phyloP scores from a whole-genome alignment of 305 asterid genomes.

The Fraxinus angustifolia region DNA sequence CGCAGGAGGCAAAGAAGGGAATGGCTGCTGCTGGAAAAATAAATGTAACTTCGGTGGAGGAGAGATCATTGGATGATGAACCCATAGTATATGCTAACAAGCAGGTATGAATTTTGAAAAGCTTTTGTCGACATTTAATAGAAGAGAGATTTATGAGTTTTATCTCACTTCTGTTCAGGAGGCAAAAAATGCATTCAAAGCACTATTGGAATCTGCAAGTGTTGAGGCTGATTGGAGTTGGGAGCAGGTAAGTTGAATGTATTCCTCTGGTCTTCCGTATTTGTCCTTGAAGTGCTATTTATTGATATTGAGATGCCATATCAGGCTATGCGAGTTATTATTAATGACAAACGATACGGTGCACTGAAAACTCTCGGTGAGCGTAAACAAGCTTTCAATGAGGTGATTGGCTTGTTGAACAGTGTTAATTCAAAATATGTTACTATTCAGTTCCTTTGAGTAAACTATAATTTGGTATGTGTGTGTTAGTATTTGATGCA shows the following conservation, averaged over 20 bases:
- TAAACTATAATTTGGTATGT: conserved; percentile 13
- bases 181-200: conserved; percentile 91
- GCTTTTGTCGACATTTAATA: conserved; percentile 14
- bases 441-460: conserved; percentile 15
- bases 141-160: conserved; percentile 8
- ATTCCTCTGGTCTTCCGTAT: conserved; percentile 13
- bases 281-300: conserved; percentile 17
- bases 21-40: conserved; percentile 49
- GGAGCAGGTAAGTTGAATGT: conserved; percentile 74
- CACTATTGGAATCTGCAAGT: conserved; percentile 77
- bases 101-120: conserved; percentile 53
- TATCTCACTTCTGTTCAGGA: conserved; percentile 46
- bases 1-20: conserved; percentile 64
- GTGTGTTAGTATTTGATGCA: conserved; percentile 79
- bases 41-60: conserved; percentile 49
- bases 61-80: conserved; percentile 67
- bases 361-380: conserved; percentile 96
- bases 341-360: conserved; percentile 86
- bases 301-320: conserved; percentile 23
- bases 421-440: conserved; percentile 8
- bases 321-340: conserved; percentile 93
- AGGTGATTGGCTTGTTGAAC: conserved; percentile 44
- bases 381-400: conserved; percentile 96
- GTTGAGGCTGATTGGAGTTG: conserved; percentile 92
- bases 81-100: conserved; percentile 72